Evolutionary conservation across 345 rosid species (phyloP).

Genomic region (Rhizophora apiculata): DNA sequence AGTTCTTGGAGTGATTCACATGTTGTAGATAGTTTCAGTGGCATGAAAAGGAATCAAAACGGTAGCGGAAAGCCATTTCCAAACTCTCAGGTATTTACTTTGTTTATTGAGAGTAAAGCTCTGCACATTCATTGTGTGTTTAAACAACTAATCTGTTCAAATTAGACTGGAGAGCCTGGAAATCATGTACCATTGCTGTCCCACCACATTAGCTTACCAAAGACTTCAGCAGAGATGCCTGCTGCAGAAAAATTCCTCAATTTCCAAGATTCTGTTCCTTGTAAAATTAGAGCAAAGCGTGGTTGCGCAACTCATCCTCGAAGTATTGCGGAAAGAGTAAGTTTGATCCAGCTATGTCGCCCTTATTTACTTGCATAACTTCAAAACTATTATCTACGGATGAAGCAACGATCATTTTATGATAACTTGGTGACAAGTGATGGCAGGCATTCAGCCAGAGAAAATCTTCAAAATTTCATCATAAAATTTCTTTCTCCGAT

Average conservation of each 20-base stretch:
- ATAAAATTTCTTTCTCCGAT: no score
- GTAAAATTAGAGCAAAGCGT: slow-evolving; percentile 91
- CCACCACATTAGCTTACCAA: slow-evolving; percentile 55
- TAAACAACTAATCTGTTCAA: slow-evolving; percentile 13
- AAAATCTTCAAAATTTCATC: no score
- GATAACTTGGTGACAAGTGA: no score
- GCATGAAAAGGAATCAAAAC: slow-evolving; percentile 49
- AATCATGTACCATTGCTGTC: slow-evolving; percentile 34
- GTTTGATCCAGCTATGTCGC: background rate
- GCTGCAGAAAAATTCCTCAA: slow-evolving; percentile 64
- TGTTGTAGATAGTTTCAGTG: slow-evolving; percentile 39
- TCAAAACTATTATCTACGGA: no score
- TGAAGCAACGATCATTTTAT: no score
- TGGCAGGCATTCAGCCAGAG: no score
- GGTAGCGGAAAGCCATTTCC: slow-evolving; percentile 34
- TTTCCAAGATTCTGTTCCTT: slow-evolving; percentile 88
- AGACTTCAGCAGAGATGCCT: slow-evolving; percentile 53
- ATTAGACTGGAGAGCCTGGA: slow-evolving; percentile 44
- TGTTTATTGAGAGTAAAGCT: background rate
- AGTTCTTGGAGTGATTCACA: slow-evolving; percentile 61
- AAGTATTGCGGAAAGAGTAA: slow-evolving; percentile 96
- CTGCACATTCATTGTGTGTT: background rate
- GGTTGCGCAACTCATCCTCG: slow-evolving; percentile 99
- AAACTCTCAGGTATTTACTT: slow-evolving; percentile 43
- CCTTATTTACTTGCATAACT: no score